Evolutionary conservation across 164 flowering plant genomes (phyloP).

Genomic region (Vitis rupestris): DNA sequence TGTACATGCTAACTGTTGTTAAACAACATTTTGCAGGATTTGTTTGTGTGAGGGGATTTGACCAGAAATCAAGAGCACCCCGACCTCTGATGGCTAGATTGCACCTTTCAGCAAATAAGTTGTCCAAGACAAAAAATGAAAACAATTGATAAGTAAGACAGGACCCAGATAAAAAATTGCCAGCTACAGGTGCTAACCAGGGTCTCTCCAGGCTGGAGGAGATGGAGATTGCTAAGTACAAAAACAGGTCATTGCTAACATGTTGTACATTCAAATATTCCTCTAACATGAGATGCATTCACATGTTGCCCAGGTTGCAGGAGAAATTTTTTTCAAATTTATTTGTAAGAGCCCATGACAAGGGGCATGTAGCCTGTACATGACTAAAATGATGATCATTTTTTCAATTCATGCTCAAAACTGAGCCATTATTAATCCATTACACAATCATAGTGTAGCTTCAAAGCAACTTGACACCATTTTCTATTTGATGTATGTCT

Average conservation of each 20-base stretch:
- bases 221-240: constrained; percentile 1
- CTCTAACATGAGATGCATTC: constrained; percentile 20
- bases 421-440: constrained; percentile 24
- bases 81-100: constrained; percentile 68
- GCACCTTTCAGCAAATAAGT: constrained; percentile 71
- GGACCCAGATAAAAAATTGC: constrained; percentile 6
- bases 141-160: constrained; percentile 5
- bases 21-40: constrained; percentile 58
- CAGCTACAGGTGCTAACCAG: constrained; percentile 14
- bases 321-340: background rate
- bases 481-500: too few relatives aligned
- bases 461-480: too few relatives aligned
- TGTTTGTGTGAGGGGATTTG: constrained; percentile 94
- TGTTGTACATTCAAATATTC: constrained; percentile 21
- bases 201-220: background rate
- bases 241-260: constrained; percentile 13
- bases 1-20: background rate
- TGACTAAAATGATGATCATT: constrained; percentile 18
- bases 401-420: constrained; percentile 27
- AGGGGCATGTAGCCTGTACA: constrained; percentile 23
- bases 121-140: constrained; percentile 26
- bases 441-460: too few relatives aligned
- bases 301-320: constrained; percentile 2
- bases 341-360: constrained; percentile 10
- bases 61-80: constrained; percentile 69